Evolutionary conservation across 2,329 filamentous ascomycete genomes (phyloP), one percentile per base, ranked within the genome.

Genomic region (Sclerotinia trifoliorum): DNA sequence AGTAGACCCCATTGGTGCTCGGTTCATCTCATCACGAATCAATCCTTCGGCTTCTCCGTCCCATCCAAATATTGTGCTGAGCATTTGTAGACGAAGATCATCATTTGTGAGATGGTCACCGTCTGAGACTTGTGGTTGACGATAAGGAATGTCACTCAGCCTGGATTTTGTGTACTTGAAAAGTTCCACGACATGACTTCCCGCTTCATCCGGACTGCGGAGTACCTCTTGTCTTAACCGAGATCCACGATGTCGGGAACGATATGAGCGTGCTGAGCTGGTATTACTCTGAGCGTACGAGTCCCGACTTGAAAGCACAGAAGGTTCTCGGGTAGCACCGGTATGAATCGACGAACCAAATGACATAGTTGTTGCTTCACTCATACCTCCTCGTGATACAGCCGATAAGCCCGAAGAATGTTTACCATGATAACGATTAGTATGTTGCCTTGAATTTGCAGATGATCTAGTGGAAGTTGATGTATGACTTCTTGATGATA

Each of bases 51-150:
- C 88, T 73, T 96, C 92, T 67, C 89, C 89, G 65, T 94, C 89
- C 94, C 95, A 99, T 3, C 95, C 95, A 78, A 99, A 99, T 2
- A 99, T 93, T 7, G 94, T 90, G 73, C 86, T 92, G 5, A 99
- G 84, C 94, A 99, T 97, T 78, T 97, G 94, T 58, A 85, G 86
- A 60, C 94, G 88, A 56, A 97, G 84, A 73, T 96, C 90, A 73
- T 97, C 90, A 70, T 89, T 89, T 3, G 90, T 91, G 32, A 92
- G 80, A 39, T 84, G 84, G 3, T 81, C 79, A 67, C 87, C 84
- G 71, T 90, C 85, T 19, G 83, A 74, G 1, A 83, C 79, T 19
- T 88, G 84, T 0, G 89, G 87, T 60, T 90, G 87, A 74, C 90
- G 89, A 77, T 96, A 96, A 0, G 92, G 89, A 5, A 97, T 87